Conservation (phyloP, 768 basidiomycete species). For the Pisolithus microcarpus region DNA sequence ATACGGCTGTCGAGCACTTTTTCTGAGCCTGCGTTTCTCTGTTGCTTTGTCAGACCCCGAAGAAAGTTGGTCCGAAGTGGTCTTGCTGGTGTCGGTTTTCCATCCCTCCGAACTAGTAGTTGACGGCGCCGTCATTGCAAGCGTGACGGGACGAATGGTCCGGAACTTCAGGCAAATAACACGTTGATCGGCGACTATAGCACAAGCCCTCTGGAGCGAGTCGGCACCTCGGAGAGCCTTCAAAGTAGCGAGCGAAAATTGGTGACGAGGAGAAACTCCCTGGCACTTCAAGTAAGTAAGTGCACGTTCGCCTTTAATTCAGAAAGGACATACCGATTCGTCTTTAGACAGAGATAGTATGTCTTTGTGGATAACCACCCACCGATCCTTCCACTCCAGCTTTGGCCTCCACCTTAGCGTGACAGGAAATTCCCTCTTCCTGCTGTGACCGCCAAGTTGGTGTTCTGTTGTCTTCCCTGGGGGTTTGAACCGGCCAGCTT, state of each 20-base stretch:
- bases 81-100: conserved; percentile 1
- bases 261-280: conserved; percentile 35
- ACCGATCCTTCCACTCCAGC: conserved; percentile 57
- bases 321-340: conserved; percentile 36
- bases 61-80: background rate
- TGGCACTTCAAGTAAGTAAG: conserved; percentile 13
- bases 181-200: conserved; percentile 16
- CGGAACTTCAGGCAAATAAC: conserved; percentile 40
- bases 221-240: conserved; percentile 39
- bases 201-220: conserved; percentile 29
- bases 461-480: conserved; percentile 9
- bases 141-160: conserved; percentile 9
- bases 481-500: conserved; percentile 21
- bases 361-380: conserved; percentile 56
- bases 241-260: conserved; percentile 34
- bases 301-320: background rate
- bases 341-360: conserved; percentile 47
- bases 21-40: conserved; percentile 1
- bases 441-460: background rate
- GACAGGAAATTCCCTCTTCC: conserved; percentile 11
- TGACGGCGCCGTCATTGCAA: conserved; percentile 15
- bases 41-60: conserved; percentile 2
- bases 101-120: conserved; percentile 17
- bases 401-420: conserved; percentile 24
- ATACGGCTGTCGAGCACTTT: background rate